Base-by-base conservation (phyloP, 768 basidiomycete species). In the Leucogyrophana mollusca region DNA sequence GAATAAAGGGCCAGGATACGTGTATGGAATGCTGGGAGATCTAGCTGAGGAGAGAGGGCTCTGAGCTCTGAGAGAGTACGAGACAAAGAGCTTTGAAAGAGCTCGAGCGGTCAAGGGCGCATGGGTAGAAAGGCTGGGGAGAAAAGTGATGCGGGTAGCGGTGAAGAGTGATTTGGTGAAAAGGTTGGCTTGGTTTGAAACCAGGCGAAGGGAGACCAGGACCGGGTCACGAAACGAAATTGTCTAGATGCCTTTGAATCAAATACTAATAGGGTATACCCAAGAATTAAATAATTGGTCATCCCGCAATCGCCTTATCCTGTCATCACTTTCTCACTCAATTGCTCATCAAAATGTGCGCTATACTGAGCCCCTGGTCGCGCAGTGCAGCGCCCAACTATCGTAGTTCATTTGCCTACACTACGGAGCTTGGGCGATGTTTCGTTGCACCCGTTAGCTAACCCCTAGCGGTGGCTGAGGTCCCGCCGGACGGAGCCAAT, bases 141-240 rank as follows among this genome's bases (percentile, higher is more conserved):
- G 35, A 40, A 34, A 46, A 47, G 23, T 47, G 37, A 25, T 34
- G 13, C 39, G 46, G 51, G 25, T 43, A 34, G 44, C 6, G 34
- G 18, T 39, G 56, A 30, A 25, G 33, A n/a, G 34, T 49, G 53
- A 59, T 49, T 35, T 46, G 18, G 56, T 59, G 54, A 56, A 50
- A 43, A 42, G 42, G 23, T 23, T 37, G 48, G 25, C 21, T 40
- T 46, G 24, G 47, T 48, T 48, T 49, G 43, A 44, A 43, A 49
- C 47, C 43, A 49, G 35, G 43, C 23, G 20, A 13, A 44, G 21
- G 24, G 22, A 14, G 39, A 9, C 18, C 34, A 25, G n/a, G 24
- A 45, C 34, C 35, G 18, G 38, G 4, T 42, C 25, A 45, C 27
- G 27, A 30, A 30, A 30, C 27, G 27, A 30, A 30, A 30, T 7